Evolutionary conservation across 2,329 filamentous ascomycete species (phyloP).

Genomic region (Alternaria sp.): DNA sequence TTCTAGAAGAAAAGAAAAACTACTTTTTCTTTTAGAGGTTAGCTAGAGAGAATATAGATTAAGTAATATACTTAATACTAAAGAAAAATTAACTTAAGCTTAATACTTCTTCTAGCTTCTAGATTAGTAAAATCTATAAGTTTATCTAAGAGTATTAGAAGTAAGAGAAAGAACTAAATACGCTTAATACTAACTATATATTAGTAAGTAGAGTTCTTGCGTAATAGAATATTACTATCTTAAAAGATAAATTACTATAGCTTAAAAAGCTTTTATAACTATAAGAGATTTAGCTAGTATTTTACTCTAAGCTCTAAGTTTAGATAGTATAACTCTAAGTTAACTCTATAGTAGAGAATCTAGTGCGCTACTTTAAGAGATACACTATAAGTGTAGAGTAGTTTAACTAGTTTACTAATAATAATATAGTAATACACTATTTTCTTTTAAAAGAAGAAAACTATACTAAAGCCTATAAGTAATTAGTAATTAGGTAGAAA

Average conservation of each 20-base stretch:
- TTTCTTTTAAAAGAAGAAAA: not conserved
- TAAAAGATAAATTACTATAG: too few species aligned
- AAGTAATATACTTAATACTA: not conserved
- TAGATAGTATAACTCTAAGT: too few species aligned
- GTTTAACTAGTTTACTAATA: not conserved
- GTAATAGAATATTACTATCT: not conserved
- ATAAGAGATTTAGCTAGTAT: too few species aligned
- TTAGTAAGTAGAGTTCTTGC: not conserved
- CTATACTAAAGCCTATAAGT: not conserved
- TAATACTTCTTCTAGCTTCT: too few species aligned
- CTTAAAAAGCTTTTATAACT: too few species aligned
- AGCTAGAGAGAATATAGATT: not conserved
- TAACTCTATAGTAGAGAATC: not conserved
- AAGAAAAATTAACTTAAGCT: not conserved
- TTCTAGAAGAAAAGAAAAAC: not conserved
- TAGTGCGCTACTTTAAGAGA: not conserved
- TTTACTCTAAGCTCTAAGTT: too few species aligned
- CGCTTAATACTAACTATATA: not conserved
- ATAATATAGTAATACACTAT: not conserved
- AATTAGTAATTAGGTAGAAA: not conserved
- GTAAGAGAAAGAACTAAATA: not conserved
- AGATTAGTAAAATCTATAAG: not conserved
- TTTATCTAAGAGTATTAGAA: not conserved
- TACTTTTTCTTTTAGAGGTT: not conserved
- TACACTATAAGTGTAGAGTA: not conserved